Base-by-base conservation (phyloP, 352 stramenopile genomes). In the Globisporangium cystogenes region DNA sequence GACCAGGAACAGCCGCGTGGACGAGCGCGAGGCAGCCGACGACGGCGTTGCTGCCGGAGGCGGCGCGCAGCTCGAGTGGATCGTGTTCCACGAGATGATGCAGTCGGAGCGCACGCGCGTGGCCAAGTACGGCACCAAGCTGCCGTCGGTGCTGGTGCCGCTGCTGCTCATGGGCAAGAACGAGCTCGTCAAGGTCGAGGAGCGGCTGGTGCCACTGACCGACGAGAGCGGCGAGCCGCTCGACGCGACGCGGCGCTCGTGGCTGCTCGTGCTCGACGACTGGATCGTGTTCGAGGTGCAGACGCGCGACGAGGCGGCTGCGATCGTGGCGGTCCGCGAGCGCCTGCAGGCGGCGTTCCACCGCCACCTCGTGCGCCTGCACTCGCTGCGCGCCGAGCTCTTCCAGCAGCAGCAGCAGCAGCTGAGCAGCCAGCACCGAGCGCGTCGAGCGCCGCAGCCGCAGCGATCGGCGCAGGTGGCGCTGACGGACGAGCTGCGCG, bases 21-120 rank as follows among this genome's bases (percentile, higher is more conserved):
- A 37, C 49, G 60, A 67, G 20, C 52, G 61, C 24, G 54, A 76
- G 21, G 47, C 56, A 50, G 57, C 48, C 16, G 43, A 39, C 12
- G 31, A 18, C 18, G 44, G 44, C 29, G 1, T n/a, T n/a, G n/a
- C n/a, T n/a, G n/a, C n/a, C n/a, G n/a, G n/a, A n/a, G 14, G 12
- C 33, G 33, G 6, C 24, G 64, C 51, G 1, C 65, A 60, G 5
- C 49, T 79, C 27, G 72, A 93, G 48, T 93, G 79, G 79, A 72
- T 88, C 11, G 67, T 87, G 51, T 93, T 87, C 51, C 79, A 93
- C 49, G 82, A 90, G 61, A 93, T 93, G 82, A 88, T 88, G 74
- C 82, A 93, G 54, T 85, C 76, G 3, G 76, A 88, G 43, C 74
- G 68, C 48, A 76, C 62, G 15, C 79, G 82, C 10, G 52, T 85